Conservation (phyloP, 495 filamentous ascomycete species). For the Annulohypoxylon nitens region DNA sequence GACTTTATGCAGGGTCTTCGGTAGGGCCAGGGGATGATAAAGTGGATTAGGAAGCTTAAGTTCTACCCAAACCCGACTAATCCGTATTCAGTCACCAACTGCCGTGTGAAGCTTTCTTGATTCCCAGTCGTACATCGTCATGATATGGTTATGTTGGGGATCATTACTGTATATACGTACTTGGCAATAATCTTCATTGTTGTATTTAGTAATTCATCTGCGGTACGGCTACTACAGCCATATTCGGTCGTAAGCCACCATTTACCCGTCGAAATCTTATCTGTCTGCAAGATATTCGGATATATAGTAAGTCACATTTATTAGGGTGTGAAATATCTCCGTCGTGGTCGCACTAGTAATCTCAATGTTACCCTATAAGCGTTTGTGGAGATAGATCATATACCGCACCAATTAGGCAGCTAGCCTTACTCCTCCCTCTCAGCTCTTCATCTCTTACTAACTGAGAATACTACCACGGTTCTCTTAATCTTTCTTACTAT, state of each 20-base stretch:
- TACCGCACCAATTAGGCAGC: conserved; percentile 35
- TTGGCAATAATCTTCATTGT: conserved; percentile 20
- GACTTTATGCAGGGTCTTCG: conserved; percentile 42
- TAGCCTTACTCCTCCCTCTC: conserved; percentile 37
- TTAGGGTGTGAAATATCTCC: conserved; percentile 30
- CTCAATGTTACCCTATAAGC: conserved; percentile 30
- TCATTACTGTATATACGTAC: conserved; percentile 38
- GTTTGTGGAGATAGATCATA: conserved; percentile 40
- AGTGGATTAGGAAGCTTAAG: conserved; percentile 45
- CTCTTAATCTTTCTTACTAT: conserved; percentile 39
- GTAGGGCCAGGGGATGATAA: conserved; percentile 22
- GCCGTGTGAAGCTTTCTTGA: conserved; percentile 19
- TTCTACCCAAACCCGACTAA: conserved; percentile 22
- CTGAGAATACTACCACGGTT: not conserved
- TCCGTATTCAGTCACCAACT: conserved; percentile 13
- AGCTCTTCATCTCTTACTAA: conserved; percentile 37
- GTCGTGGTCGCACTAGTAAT: conserved; percentile 38
- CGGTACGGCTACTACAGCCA: conserved; percentile 2
- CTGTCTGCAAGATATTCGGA: not conserved
- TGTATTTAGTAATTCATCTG: conserved; percentile 32
- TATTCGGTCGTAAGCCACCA: conserved; percentile 22
- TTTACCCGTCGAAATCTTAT: conserved; percentile 7
- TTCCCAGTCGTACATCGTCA: conserved; percentile 12
- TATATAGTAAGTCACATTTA: conserved; percentile 25
- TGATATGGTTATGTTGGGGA: conserved; percentile 22